A percentile compares a stretch with the other conserved stretches of the same genome.
These are phyloP conservation scores for Melampsora americana DNA, from an alignment of 1,284 basidiomycete genomes.

Conservation along the genomic window DNA sequence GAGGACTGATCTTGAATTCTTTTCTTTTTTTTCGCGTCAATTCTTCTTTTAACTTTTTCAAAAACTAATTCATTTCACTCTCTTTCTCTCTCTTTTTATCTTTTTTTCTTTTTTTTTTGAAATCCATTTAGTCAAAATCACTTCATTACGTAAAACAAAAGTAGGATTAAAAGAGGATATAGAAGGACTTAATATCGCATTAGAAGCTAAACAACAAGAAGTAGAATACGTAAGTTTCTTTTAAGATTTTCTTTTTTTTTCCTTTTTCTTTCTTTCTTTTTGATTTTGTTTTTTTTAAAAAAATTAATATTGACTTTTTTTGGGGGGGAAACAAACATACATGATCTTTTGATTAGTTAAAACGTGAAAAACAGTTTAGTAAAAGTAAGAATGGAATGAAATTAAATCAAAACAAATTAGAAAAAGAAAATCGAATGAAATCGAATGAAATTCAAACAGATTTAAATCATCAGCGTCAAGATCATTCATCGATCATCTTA, in stretches of 20 bases:
- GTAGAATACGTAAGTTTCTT: slow-evolving; percentile 21
- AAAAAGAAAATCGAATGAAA: background rate
- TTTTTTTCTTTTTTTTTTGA: background rate
- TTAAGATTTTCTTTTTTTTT: background rate
- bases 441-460: too few species aligned
- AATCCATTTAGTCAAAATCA: slow-evolving; percentile 31
- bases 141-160: slow-evolving; percentile 32
- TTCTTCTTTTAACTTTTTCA: too few species aligned
- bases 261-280: background rate
- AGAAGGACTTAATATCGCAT: slow-evolving; percentile 46
- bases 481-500: too few species aligned
- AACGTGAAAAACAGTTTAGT: background rate
- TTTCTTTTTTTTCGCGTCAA: too few species aligned
- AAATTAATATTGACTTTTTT: too few species aligned
- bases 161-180: slow-evolving; percentile 45
- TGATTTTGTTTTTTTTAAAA: background rate
- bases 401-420: too few species aligned
- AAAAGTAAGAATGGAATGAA: background rate
- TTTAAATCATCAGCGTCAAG: background rate
- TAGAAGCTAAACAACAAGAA: slow-evolving; percentile 48
- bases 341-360: too few species aligned
- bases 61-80: too few species aligned
- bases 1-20: background rate
- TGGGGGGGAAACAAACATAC: too few species aligned
- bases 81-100: background rate